Conservation (phyloP, 176 grass and related monocot genomes). For the Rhynchospora tenuis region DNA sequence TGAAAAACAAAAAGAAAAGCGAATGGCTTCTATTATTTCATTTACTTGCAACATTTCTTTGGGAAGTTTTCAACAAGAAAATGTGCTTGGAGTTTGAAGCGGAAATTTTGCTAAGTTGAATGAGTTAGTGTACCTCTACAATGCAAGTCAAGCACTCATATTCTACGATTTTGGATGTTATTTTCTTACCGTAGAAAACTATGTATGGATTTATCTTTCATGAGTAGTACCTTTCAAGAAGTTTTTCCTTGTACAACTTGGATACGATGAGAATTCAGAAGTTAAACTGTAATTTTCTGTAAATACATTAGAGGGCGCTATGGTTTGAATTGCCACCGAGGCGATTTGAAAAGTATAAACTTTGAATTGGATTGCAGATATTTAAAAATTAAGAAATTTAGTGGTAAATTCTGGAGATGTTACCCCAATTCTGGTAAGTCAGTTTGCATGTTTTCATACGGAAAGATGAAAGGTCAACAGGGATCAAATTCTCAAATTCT, state of each 20-base stretch:
- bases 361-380: background rate
- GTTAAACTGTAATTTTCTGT: background rate
- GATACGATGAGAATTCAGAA: background rate
- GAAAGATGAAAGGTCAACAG: background rate
- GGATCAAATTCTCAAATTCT: background rate
- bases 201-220: background rate
- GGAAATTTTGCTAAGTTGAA: background rate
- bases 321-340: background rate
- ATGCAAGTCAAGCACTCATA: background rate
- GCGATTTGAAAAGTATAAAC: background rate
- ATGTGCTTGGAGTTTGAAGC: background rate
- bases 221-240: background rate
- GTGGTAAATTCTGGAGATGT: background rate
- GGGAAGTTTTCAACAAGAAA: background rate
- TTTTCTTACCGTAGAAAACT: background rate
- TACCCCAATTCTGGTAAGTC: background rate
- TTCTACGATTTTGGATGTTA: background rate
- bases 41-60: no score
- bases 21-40: no score
- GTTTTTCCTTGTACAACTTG: background rate
- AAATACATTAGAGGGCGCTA: background rate
- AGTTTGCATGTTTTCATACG: background rate
- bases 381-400: background rate
- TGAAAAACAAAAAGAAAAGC: no score
- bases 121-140: background rate